phyloP scores from a whole-genome alignment of 2,329 filamentous ascomycete genomes.

The Zasmidium citrigriseum region DNA sequence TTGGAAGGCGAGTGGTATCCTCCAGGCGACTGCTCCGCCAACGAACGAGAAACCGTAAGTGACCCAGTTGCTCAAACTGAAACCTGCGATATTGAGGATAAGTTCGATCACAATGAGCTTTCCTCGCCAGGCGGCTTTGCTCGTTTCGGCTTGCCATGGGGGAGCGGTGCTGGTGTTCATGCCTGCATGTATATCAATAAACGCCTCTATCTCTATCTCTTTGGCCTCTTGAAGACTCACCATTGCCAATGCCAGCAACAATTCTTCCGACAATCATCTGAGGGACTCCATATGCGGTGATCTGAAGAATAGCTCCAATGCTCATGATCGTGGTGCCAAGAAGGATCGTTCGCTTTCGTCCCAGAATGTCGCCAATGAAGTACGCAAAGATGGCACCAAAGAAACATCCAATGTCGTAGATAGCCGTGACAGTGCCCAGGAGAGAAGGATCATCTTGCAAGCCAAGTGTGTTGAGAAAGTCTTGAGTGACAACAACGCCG shows the following conservation, averaged over 20 bases:
- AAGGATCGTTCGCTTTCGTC: slow-evolving; percentile 51
- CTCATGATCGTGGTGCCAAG: slow-evolving; percentile 53
- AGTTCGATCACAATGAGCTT: slow-evolving; percentile 41
- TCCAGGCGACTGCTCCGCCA: slow-evolving; percentile 45
- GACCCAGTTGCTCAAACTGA: slow-evolving; percentile 54
- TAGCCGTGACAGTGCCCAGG: slow-evolving; percentile 50
- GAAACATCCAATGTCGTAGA: slow-evolving; percentile 63
- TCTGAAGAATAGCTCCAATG: slow-evolving; percentile 51
- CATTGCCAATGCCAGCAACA: slow-evolving; percentile 52
- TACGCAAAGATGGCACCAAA: slow-evolving; percentile 56
- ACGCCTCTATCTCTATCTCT: not conserved
- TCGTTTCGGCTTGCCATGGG: slow-evolving; percentile 55
- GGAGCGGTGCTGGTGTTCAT: slow-evolving; percentile 50
- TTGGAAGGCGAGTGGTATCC: slow-evolving; percentile 51
- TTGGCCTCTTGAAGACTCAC: slow-evolving; percentile 18
- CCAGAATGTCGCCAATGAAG: slow-evolving; percentile 49
- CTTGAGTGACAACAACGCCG: slow-evolving; percentile 53
- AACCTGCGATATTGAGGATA: slow-evolving; percentile 52
- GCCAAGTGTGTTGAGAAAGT: slow-evolving; percentile 21
- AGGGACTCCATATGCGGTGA: slow-evolving; percentile 46
- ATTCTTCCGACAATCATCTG: slow-evolving; percentile 54
- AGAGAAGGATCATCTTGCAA: slow-evolving; percentile 33
- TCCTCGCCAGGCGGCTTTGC: slow-evolving; percentile 43
- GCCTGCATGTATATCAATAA: slow-evolving; percentile 52
- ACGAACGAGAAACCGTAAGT: slow-evolving; percentile 54